phyloP scores from a whole-genome alignment of 192 early-diverging fungal genomes.

The Anaeromyces robustus region DNA sequence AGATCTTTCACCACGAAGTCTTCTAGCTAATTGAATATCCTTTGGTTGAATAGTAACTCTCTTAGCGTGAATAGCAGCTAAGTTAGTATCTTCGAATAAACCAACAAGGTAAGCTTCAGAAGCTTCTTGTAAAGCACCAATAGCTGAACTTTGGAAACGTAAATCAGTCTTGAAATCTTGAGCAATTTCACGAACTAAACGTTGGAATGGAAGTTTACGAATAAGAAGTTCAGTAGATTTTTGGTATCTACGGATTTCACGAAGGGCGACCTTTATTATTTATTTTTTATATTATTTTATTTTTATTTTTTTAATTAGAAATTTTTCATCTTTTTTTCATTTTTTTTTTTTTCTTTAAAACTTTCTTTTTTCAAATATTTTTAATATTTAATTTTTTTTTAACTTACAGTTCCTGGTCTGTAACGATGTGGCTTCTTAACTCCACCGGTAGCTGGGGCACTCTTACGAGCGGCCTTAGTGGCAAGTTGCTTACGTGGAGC shows the following conservation, averaged over 20 bases:
- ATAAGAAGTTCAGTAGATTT: slow-evolving; percentile 92
- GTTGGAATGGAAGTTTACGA: slow-evolving; percentile 86
- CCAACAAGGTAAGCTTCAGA: slow-evolving; percentile 84
- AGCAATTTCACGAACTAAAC: slow-evolving; percentile 96
- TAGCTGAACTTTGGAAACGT: slow-evolving; percentile 97
- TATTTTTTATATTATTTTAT: too few relatives aligned
- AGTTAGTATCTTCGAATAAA: slow-evolving; percentile 94
- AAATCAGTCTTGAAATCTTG: slow-evolving; percentile 99
- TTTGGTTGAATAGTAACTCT: slow-evolving; percentile 99
- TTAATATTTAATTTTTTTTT: not conserved
- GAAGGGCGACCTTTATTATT: not conserved
- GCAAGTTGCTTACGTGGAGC: slow-evolving; percentile 76
- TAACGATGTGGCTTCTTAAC: slow-evolving; percentile 69
- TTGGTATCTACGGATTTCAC: slow-evolving; percentile 64
- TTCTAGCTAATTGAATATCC: slow-evolving; percentile 63
- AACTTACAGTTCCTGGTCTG: slow-evolving; percentile 57
- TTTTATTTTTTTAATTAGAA: too few relatives aligned
- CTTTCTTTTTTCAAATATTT: not conserved
- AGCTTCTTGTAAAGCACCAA: slow-evolving; percentile 97
- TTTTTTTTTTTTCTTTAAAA: too few relatives aligned
- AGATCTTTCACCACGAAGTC: not conserved
- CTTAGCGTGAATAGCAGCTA: slow-evolving; percentile 82
- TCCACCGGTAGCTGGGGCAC: slow-evolving; percentile 80
- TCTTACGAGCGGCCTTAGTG: slow-evolving; percentile 74
- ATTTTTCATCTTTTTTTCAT: too few relatives aligned